phyloP scores from a whole-genome alignment of 306 rosid genomes.

The Argentina anserina region DNA sequence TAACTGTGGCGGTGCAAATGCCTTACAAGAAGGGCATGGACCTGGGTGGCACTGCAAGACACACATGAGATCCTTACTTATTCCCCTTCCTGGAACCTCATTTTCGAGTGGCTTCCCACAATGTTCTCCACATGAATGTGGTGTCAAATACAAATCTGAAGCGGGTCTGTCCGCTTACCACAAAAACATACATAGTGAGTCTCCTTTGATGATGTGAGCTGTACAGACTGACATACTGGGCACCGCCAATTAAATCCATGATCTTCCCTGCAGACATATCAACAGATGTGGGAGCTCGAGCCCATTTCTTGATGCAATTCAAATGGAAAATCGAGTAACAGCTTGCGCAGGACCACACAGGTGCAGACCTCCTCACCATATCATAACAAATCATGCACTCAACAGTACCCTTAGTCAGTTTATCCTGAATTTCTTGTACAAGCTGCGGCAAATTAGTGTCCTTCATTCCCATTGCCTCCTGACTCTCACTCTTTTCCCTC shows the following conservation, averaged over 20 bases:
- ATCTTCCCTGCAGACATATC: constrained; percentile 67
- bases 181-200: constrained; percentile 81
- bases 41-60: constrained; percentile 99
- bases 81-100: constrained; percentile 42
- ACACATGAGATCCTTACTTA: constrained; percentile 67
- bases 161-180: constrained; percentile 89
- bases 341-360: constrained; percentile 85
- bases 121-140: constrained; percentile 93
- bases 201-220: constrained; percentile 67
- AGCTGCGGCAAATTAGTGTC: constrained; percentile 70
- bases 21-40: constrained; percentile 93
- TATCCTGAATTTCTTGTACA: constrained; percentile 90
- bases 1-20: constrained; percentile 71
- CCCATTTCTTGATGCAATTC: constrained; percentile 89
- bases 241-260: constrained; percentile 95
- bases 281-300: constrained; percentile 74
- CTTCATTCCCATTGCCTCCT: constrained; percentile 29
- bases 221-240: constrained; percentile 92
- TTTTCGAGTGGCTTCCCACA: constrained; percentile 83
- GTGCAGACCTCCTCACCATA: constrained; percentile 77
- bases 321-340: constrained; percentile 85
- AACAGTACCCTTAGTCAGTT: constrained; percentile 58
- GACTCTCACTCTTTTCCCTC: constrained; percentile 35
- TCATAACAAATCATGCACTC: constrained; percentile 98
- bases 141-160: constrained; percentile 81